These are phyloP conservation scores for Sordaria brevicollis DNA, from an alignment of 495 filamentous ascomycete genomes.

Conservation along the genomic window DNA sequence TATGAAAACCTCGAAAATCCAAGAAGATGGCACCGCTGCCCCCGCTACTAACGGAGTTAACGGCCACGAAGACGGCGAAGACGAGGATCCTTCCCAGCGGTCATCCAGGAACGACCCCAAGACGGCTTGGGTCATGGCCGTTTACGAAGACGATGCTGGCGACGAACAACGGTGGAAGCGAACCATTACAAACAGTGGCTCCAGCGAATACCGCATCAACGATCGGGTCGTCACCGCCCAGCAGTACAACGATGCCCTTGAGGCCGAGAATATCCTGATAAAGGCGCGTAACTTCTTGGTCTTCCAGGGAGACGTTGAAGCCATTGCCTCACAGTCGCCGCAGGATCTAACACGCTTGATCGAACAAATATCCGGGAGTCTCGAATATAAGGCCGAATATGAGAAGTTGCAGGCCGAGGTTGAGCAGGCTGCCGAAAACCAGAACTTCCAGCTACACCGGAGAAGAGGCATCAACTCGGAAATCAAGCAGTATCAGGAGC, in stretches of 20 bases:
- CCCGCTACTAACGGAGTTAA: constrained; percentile 43
- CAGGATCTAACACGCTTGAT: constrained; percentile 91
- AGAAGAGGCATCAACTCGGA: constrained; percentile 94
- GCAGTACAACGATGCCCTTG: constrained; percentile 88
- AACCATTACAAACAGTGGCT: constrained; percentile 75
- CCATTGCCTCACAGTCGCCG: constrained; percentile 90
- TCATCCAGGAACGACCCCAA: constrained; percentile 62
- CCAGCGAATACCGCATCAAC: constrained; percentile 96
- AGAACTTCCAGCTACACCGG: constrained; percentile 74
- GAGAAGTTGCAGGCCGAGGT: constrained; percentile 76
- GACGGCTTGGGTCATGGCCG: constrained; percentile 96
- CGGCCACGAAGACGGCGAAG: constrained; percentile 43
- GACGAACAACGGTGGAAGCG: constrained; percentile 96
- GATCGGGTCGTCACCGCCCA: constrained; percentile 76
- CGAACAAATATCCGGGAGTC: constrained; percentile 92
- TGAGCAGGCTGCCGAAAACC: constrained; percentile 79
- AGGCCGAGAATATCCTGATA: constrained; percentile 92
- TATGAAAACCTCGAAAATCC: constrained; percentile 80
- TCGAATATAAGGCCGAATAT: constrained; percentile 94
- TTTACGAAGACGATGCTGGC: constrained; percentile 95
- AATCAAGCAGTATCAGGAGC: constrained; percentile 93
- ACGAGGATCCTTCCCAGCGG: constrained; percentile 46
- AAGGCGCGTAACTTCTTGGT: constrained; percentile 97
- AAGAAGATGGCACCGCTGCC: constrained; percentile 68
- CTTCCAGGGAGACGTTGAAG: constrained; percentile 96